These are phyloP conservation scores for Nigrospora sphaerica DNA, from an alignment of 2,329 filamentous ascomycete species.

Conservation along the genomic window DNA sequence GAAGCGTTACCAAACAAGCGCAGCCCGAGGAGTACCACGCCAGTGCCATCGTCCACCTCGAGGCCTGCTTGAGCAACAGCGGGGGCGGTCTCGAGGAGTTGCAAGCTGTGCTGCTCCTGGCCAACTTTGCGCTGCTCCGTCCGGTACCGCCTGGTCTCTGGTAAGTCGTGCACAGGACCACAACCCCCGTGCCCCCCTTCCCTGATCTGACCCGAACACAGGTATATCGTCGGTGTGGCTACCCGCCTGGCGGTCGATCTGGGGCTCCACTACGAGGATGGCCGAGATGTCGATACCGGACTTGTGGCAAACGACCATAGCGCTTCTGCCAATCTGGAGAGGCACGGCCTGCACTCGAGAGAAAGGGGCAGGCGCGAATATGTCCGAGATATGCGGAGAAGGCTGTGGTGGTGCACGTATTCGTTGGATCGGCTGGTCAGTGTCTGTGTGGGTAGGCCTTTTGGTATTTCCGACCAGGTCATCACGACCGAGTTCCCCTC, in stretches of 20 bases:
- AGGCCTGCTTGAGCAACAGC: constrained; percentile 76
- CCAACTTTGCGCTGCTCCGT: constrained; percentile 83
- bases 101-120: constrained; percentile 84
- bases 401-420: constrained; percentile 97
- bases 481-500: constrained; percentile 95
- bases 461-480: constrained; percentile 92
- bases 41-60: constrained; percentile 85
- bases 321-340: constrained; percentile 1
- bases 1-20: constrained; percentile 34
- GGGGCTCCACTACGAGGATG: constrained; percentile 88
- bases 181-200: neutral
- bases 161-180: constrained; percentile 32
- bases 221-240: constrained; percentile 91
- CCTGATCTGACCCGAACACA: constrained; percentile 14
- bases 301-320: constrained; percentile 35
- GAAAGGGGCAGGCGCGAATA: constrained; percentile 70
- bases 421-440: constrained; percentile 91
- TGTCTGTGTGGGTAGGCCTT: constrained; percentile 86
- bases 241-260: constrained; percentile 86
- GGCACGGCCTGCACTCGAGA: constrained; percentile 28
- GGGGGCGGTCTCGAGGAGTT: constrained; percentile 89
- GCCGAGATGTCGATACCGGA: constrained; percentile 54
- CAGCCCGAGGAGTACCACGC: constrained; percentile 96
- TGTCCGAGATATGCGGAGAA: constrained; percentile 75
- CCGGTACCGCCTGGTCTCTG: constrained; percentile 90